phyloP scores from a whole-genome alignment of 1,284 basidiomycete species.

The Tilletia caries region DNA sequence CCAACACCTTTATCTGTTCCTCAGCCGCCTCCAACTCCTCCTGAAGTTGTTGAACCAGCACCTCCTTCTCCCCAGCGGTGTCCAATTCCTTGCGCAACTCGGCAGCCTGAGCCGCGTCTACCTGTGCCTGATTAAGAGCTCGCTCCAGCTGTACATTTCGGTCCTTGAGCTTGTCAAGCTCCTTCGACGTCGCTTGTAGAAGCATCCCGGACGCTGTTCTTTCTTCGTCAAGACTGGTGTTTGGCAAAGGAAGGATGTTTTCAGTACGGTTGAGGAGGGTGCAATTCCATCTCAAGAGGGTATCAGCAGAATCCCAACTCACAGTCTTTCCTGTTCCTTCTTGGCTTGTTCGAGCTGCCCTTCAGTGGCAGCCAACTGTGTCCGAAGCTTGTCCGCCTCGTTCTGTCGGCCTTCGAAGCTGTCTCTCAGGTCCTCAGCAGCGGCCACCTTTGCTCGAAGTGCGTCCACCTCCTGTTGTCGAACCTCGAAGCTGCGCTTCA shows the following conservation, averaged over 20 bases:
- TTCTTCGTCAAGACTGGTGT: neutral
- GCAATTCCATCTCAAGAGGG: neutral
- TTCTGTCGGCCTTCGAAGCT: neutral
- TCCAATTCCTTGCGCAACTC: neutral
- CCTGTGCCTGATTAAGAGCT: neutral
- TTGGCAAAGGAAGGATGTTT: no score
- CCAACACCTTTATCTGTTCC: neutral
- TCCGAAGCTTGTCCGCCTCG: neutral
- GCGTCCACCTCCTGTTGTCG: neutral
- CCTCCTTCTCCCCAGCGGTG: neutral
- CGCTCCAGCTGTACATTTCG: neutral
- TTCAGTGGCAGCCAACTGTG: neutral
- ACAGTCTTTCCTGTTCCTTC: neutral
- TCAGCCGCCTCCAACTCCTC: neutral
- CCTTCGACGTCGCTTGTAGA: neutral
- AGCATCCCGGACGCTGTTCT: neutral
- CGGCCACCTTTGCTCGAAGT: neutral
- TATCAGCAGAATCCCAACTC: neutral
- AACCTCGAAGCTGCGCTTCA: neutral
- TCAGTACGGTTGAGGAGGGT: no score
- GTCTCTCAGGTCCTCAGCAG: neutral
- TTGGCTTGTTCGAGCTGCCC: neutral
- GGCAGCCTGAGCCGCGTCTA: neutral
- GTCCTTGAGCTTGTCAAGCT: conserved; percentile 2
- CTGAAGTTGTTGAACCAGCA: neutral